Evolutionary conservation across 257 asterid genomes (phyloP).

Genomic region (Eucommia ulmoides): DNA sequence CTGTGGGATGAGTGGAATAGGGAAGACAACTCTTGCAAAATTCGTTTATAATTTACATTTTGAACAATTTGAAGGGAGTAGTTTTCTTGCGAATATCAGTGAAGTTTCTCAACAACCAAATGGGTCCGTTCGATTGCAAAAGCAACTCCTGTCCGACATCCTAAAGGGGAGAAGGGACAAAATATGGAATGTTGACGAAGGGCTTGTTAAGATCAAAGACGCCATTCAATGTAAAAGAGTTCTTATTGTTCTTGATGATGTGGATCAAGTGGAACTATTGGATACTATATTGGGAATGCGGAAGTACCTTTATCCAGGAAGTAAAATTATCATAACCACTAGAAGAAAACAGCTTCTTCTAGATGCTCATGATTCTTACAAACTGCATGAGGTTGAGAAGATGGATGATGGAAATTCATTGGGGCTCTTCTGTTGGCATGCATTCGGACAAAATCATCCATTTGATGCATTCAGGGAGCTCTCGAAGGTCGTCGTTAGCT

Average conservation of each 20-base stretch:
- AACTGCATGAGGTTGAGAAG: neutral
- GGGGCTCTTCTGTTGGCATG: slow-evolving; percentile 9
- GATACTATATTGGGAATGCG: slow-evolving; percentile 2
- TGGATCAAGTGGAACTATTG: slow-evolving; percentile 7
- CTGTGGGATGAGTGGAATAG: neutral
- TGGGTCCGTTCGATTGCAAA: slow-evolving; percentile 6
- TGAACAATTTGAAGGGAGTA: slow-evolving; percentile 9
- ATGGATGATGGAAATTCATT: slow-evolving; percentile 2
- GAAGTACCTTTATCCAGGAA: slow-evolving; percentile 4
- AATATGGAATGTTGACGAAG: slow-evolving; percentile 7
- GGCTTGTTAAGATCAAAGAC: slow-evolving; percentile 5
- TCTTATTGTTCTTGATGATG: too few relatives aligned
- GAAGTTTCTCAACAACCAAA: neutral
- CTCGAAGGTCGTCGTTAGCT: neutral
- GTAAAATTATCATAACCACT: slow-evolving; percentile 11
- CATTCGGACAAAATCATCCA: slow-evolving; percentile 6
- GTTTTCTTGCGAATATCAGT: slow-evolving; percentile 7
- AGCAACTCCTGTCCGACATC: slow-evolving; percentile 2
- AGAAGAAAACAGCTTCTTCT: slow-evolving; percentile 5
- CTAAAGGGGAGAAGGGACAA: slow-evolving; percentile 2
- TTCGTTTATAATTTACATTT: slow-evolving; percentile 1
- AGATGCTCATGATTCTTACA: neutral
- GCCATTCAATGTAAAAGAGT: too few relatives aligned
- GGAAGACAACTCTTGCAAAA: neutral
- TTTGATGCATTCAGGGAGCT: slow-evolving; percentile 2